Conservation (phyloP, 164 flowering plant genomes). For the Houttuynia cordata region DNA sequence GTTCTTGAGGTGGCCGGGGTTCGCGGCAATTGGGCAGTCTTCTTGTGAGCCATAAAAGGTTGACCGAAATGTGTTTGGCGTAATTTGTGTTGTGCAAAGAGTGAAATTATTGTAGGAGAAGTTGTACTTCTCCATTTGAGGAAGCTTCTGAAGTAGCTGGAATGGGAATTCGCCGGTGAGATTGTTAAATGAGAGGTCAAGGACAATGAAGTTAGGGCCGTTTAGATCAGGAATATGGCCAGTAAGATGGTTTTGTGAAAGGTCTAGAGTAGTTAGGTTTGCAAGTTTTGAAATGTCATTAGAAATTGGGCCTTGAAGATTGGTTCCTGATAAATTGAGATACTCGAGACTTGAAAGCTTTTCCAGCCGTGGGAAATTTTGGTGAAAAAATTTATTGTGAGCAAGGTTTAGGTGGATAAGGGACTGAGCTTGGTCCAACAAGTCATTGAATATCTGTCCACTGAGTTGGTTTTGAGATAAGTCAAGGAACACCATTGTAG, state of each 20-base stretch:
- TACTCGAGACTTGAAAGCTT: constrained; percentile 37
- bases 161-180: constrained; percentile 14
- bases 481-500: constrained; percentile 52
- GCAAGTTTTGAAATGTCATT: constrained; percentile 27
- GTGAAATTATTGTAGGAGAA: constrained; percentile 18
- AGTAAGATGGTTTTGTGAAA: constrained; percentile 51
- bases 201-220: constrained; percentile 27
- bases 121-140: constrained; percentile 14
- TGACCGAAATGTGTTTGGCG: constrained; percentile 5
- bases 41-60: constrained; percentile 9
- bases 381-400: constrained; percentile 46
- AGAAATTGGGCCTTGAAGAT: constrained; percentile 39
- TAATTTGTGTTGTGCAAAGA: constrained; percentile 8
- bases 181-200: constrained; percentile 43
- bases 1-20: constrained; percentile 23
- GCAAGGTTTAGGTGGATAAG: constrained; percentile 69
- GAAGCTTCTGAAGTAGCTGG: constrained; percentile 7
- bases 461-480: constrained; percentile 65
- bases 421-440: constrained; percentile 34
- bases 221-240: constrained; percentile 39
- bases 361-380: constrained; percentile 32
- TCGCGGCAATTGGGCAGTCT: constrained; percentile 17
- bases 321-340: constrained; percentile 53
- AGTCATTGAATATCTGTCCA: constrained; percentile 38
- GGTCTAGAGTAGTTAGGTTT: constrained; percentile 43